phyloP scores from a whole-genome alignment of 805 yeast species.

The Metschnikowia picachoensis region DNA sequence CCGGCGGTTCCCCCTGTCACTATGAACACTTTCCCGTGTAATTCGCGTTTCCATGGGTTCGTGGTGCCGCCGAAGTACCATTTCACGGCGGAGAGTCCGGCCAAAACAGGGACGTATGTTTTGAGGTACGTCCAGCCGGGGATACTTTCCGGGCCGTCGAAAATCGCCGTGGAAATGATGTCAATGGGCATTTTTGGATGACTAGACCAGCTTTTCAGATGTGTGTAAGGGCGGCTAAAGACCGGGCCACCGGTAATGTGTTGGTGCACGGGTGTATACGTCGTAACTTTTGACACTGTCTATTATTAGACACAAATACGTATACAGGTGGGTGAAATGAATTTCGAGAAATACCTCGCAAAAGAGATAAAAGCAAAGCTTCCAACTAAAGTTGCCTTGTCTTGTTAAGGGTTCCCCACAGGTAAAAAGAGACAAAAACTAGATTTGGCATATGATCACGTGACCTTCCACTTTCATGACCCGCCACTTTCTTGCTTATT shows the following conservation, averaged over 20 bases:
- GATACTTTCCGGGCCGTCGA: conserved; percentile 69
- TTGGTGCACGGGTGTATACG: conserved; percentile 7
- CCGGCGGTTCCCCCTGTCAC: conserved; percentile 96
- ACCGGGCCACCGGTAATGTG: not conserved
- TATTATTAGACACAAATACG: no score
- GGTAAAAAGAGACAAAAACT: no score
- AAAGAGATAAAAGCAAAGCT: no score
- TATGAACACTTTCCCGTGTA: conserved; percentile 83
- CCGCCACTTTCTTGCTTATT: no score
- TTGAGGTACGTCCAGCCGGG: conserved; percentile 70
- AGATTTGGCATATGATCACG: no score
- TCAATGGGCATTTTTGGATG: conserved; percentile 70
- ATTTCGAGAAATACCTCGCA: no score
- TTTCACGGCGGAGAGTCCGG: conserved; percentile 47
- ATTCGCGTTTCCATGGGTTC: conserved; percentile 89
- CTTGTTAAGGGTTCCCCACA: no score
- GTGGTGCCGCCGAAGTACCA: conserved; percentile 73
- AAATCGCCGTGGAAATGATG: conserved; percentile 61
- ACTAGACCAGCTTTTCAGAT: not conserved
- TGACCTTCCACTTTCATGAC: no score
- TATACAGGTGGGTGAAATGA: no score
- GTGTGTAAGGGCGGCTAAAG: not conserved
- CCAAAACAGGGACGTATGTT: conserved; percentile 49
- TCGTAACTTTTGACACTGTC: not conserved
- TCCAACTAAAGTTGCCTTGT: no score